Evolutionary conservation across 2,329 filamentous ascomycete genomes (phyloP).

Genomic region (Ascochyta pisi): DNA sequence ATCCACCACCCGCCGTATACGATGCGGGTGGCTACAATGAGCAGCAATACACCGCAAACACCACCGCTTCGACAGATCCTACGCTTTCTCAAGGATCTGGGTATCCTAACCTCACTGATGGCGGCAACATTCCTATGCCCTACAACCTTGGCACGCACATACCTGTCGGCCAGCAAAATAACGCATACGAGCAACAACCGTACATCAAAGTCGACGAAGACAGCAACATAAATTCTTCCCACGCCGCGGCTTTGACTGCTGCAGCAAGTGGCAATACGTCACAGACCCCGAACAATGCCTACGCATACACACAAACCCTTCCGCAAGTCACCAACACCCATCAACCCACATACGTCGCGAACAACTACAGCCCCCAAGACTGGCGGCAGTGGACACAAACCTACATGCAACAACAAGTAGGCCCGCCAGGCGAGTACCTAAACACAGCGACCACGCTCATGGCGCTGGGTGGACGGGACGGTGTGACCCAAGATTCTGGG

Average conservation of each 20-base stretch:
- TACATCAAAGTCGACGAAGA: slow-evolving; percentile 37
- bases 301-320: slow-evolving; percentile 32
- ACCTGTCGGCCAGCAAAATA: slow-evolving; percentile 31
- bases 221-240: slow-evolving; percentile 36
- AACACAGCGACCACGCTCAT: slow-evolving; percentile 50
- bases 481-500: slow-evolving; percentile 25
- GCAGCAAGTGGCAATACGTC: slow-evolving; percentile 31
- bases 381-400: slow-evolving; percentile 48
- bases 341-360: slow-evolving; percentile 33
- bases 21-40: slow-evolving; percentile 31
- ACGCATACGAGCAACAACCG: slow-evolving; percentile 36
- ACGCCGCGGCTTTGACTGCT: slow-evolving; percentile 40
- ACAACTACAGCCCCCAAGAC: slow-evolving; percentile 36
- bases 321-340: slow-evolving; percentile 27
- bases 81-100: slow-evolving; percentile 27
- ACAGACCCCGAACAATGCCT: slow-evolving; percentile 31
- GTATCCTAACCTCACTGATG: slow-evolving; percentile 29
- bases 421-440: slow-evolving; percentile 43
- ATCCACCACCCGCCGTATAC: slow-evolving; percentile 27
- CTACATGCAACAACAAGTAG: slow-evolving; percentile 37
- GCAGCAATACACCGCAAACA: slow-evolving; percentile 31
- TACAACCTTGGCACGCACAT: slow-evolving; percentile 37
- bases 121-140: slow-evolving; percentile 23
- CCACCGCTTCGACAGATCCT: slow-evolving; percentile 29
- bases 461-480: slow-evolving; percentile 44